These are phyloP conservation scores for Brassica cretica DNA, from an alignment of 345 rosid genomes.

Conservation along the genomic window DNA sequence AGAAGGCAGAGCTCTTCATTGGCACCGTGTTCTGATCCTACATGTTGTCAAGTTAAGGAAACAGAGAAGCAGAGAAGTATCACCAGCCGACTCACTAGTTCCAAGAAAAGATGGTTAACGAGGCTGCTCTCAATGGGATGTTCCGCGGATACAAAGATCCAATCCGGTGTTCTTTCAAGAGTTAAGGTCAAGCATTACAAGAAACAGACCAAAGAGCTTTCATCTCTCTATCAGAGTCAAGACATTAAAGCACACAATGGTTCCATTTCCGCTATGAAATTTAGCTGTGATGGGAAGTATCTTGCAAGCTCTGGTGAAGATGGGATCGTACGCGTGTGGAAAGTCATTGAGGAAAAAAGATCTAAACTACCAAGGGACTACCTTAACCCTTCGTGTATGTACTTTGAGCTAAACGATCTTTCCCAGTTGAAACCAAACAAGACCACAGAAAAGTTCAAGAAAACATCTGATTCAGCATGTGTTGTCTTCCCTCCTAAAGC, in stretches of 20 bases:
- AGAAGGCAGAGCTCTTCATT: conserved; percentile 43
- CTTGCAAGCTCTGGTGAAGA: conserved; percentile 87
- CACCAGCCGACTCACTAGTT: conserved; percentile 31
- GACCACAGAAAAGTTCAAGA: conserved; percentile 51
- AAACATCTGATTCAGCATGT: conserved; percentile 74
- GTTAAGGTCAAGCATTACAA: conserved; percentile 65
- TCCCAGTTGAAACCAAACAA: conserved; percentile 67
- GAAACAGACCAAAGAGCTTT: conserved; percentile 68
- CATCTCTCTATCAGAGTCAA: conserved; percentile 72
- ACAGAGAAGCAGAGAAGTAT: conserved; percentile 36
- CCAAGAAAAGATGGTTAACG: conserved; percentile 64
- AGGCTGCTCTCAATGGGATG: conserved; percentile 65
- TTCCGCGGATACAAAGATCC: conserved; percentile 41
- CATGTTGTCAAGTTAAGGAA: conserved; percentile 32
- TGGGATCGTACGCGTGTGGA: conserved; percentile 64
- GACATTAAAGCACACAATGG: conserved; percentile 77
- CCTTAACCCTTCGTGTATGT: conserved; percentile 64
- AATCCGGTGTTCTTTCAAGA: conserved; percentile 41
- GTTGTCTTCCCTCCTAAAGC: conserved; percentile 70
- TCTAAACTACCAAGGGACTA: conserved; percentile 46
- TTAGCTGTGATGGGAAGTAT: conserved; percentile 74
- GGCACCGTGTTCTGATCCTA: conserved; percentile 43
- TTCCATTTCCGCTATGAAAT: conserved; percentile 66
- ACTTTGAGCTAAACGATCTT: conserved; percentile 62
- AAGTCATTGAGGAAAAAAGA: conserved; percentile 63